phyloP scores from a whole-genome alignment of 129 eudicot species.

The Tagetes patula region DNA sequence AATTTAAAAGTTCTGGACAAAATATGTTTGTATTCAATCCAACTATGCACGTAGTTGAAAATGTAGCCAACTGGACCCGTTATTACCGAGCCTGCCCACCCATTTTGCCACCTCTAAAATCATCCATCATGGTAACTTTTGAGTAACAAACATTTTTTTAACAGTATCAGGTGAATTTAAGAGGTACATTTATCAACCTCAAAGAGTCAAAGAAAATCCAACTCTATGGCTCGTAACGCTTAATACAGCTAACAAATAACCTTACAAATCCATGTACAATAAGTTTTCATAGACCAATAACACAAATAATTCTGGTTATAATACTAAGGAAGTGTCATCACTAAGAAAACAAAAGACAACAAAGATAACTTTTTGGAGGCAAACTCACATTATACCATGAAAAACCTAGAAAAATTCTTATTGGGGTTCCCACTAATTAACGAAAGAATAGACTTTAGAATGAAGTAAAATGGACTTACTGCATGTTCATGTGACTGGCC shows the following conservation, averaged over 20 bases:
- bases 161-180: background rate
- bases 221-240: background rate
- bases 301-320: background rate
- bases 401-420: background rate
- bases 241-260: background rate
- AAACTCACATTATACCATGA: background rate
- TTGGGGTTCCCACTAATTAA: background rate
- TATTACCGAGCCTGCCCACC: background rate
- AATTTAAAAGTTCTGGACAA: background rate
- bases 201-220: background rate
- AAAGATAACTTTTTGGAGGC: background rate
- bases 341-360: background rate
- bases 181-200: background rate
- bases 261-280: background rate
- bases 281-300: background rate
- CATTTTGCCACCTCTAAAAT: background rate
- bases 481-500: slow-evolving; percentile 49
- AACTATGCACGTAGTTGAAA: background rate
- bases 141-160: background rate
- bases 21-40: background rate
- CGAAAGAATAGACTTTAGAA: background rate
- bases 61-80: background rate
- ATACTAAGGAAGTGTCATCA: background rate
- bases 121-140: background rate
- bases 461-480: slow-evolving; percentile 42